phyloP scores from a whole-genome alignment of 768 basidiomycete species.

The Melanogaster broomeanus region DNA sequence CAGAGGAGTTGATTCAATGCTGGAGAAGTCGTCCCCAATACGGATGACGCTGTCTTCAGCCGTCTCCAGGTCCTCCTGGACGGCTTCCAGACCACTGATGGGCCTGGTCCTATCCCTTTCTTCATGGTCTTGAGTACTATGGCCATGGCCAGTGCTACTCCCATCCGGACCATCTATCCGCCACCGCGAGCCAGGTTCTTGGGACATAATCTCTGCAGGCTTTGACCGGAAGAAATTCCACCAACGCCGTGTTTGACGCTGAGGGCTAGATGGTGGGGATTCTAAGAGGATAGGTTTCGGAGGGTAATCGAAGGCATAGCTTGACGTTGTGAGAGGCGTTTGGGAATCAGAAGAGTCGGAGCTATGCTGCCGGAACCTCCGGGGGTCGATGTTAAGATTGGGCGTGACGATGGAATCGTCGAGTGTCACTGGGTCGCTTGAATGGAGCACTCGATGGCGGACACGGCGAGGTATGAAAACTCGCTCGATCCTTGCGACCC shows the following conservation, averaged over 20 bases:
- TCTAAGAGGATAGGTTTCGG: background rate
- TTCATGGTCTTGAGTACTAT: conserved; percentile 12
- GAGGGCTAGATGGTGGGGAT: conserved; percentile 4
- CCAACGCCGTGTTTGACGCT: conserved; percentile 17
- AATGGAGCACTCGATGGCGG: conserved; percentile 13
- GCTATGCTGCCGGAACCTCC: conserved; percentile 13
- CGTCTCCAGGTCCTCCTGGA: conserved; percentile 12
- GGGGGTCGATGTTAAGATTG: background rate
- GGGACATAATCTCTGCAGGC: conserved; percentile 25
- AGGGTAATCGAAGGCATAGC: conserved; percentile 11
- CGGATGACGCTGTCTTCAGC: conserved; percentile 14
- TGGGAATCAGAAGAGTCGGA: conserved; percentile 29
- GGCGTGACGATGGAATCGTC: conserved; percentile 22
- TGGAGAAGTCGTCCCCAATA: conserved; percentile 21
- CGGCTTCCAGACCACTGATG: conserved; percentile 1
- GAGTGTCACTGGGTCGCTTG: conserved; percentile 18
- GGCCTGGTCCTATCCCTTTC: background rate
- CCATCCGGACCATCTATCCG: conserved; percentile 27
- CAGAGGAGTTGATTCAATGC: conserved; percentile 13
- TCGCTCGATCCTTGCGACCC: conserved; percentile 12
- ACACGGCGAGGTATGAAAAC: conserved; percentile 15
- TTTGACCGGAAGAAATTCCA: conserved; percentile 26
- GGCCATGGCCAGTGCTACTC: conserved; percentile 21
- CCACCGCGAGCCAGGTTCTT: conserved; percentile 21
- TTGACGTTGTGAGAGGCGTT: conserved; percentile 22